Conservation (phyloP, 2,329 filamentous ascomycete genomes). For the Arthrobotrys conoides region DNA sequence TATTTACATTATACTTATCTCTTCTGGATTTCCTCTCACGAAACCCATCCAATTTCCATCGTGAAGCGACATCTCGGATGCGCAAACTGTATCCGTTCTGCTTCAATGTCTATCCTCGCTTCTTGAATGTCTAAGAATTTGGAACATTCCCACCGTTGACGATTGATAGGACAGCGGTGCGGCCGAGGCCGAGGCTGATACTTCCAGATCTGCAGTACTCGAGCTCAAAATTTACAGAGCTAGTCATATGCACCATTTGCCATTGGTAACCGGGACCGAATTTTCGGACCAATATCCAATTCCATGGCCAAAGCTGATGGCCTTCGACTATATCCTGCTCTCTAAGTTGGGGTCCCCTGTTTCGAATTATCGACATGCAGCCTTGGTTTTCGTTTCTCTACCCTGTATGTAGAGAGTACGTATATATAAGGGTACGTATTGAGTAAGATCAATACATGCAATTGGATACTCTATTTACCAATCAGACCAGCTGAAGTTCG, state of each 20-base stretch:
- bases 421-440: neutral
- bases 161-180: constrained; percentile 48
- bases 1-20: neutral
- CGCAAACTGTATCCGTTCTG: constrained; percentile 38
- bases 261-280: constrained; percentile 13
- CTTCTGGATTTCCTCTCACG: neutral
- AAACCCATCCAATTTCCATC: constrained; percentile 13
- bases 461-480: neutral
- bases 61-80: constrained; percentile 44
- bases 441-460: no score
- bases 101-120: constrained; percentile 23
- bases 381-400: constrained; percentile 11
- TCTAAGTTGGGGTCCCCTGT: neutral
- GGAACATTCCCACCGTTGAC: constrained; percentile 38
- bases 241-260: constrained; percentile 14
- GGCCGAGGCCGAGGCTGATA: constrained; percentile 17
- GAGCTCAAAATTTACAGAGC: neutral
- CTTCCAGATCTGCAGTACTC: neutral
- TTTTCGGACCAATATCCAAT: constrained; percentile 14
- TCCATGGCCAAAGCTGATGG: constrained; percentile 9
- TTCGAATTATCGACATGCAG: neutral
- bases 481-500: neutral
- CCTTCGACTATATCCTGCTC: neutral
- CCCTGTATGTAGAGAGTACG: no score
- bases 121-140: constrained; percentile 53